These are phyloP conservation scores for Imleria badia DNA, from an alignment of 768 basidiomycete genomes.

Conservation along the genomic window DNA sequence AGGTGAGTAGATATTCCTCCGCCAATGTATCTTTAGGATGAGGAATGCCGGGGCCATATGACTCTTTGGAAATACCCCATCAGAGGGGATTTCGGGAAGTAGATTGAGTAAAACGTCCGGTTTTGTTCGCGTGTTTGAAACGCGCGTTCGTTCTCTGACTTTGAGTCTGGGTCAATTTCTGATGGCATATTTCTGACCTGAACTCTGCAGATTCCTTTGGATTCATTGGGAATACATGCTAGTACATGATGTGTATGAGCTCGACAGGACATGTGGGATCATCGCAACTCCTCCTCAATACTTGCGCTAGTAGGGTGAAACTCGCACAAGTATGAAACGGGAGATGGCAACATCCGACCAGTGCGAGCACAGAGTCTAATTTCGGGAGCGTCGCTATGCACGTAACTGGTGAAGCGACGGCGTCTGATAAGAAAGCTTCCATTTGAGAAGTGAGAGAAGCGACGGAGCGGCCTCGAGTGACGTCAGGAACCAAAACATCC, in stretches of 20 bases:
- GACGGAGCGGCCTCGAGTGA: slow-evolving; percentile 1
- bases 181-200: slow-evolving; percentile 6
- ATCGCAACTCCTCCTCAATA: background rate
- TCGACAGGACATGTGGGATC: background rate
- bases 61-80: slow-evolving; percentile 49
- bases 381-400: background rate
- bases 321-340: too few species aligned
- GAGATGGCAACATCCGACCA: too few species aligned
- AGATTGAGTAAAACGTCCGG: slow-evolving; percentile 25
- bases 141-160: slow-evolving; percentile 23
- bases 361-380: background rate
- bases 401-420: background rate
- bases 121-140: slow-evolving; percentile 2
- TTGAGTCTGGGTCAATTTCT: background rate
- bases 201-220: too few species aligned
- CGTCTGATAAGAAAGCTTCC: background rate
- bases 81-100: slow-evolving; percentile 19
- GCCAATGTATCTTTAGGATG: slow-evolving; percentile 40
- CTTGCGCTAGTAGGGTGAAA: too few species aligned
- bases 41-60: slow-evolving; percentile 79
- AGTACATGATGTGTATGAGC: background rate
- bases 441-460: background rate
- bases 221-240: too few species aligned
- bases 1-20: slow-evolving; percentile 2
- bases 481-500: background rate